These are phyloP conservation scores for Boletus mariae DNA, from an alignment of 1,284 basidiomycete genomes.

Conservation along the genomic window DNA sequence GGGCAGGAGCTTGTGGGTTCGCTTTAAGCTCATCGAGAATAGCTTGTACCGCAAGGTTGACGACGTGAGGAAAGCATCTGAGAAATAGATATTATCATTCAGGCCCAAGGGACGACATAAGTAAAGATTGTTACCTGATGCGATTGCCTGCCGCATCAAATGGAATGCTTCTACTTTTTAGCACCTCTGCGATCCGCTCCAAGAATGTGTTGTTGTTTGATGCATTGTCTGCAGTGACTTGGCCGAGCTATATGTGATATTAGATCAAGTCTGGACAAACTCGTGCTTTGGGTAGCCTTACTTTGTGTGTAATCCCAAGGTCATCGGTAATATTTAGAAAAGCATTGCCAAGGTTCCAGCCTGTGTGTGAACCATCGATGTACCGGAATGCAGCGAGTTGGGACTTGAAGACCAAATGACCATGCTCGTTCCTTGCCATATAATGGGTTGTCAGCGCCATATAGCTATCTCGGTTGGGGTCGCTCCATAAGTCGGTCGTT, in stretches of 20 bases:
- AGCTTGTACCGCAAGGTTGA: background rate
- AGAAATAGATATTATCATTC: too few species aligned
- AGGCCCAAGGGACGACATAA: too few species aligned
- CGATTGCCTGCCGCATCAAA: background rate
- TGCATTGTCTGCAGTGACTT: background rate
- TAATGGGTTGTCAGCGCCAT: background rate
- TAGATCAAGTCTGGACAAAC: too few species aligned
- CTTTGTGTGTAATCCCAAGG: background rate
- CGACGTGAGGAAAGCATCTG: background rate
- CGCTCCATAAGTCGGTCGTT: background rate
- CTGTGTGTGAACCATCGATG: background rate
- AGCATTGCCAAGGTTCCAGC: background rate
- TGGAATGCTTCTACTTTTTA: background rate
- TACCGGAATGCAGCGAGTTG: background rate
- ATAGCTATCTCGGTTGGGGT: background rate
- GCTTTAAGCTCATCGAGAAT: background rate
- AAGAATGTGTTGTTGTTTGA: slow-evolving; percentile 1
- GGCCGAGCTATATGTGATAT: background rate
- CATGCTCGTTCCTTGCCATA: background rate
- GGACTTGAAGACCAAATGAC: background rate
- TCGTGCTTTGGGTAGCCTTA: background rate
- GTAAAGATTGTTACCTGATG: background rate
- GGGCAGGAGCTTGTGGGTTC: background rate
- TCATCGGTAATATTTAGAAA: background rate
- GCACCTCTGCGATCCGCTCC: background rate